Evolutionary conservation across 225 moss, liverwort and hornwort species (phyloP).

Genomic region (Thuidium tamariscinum): DNA sequence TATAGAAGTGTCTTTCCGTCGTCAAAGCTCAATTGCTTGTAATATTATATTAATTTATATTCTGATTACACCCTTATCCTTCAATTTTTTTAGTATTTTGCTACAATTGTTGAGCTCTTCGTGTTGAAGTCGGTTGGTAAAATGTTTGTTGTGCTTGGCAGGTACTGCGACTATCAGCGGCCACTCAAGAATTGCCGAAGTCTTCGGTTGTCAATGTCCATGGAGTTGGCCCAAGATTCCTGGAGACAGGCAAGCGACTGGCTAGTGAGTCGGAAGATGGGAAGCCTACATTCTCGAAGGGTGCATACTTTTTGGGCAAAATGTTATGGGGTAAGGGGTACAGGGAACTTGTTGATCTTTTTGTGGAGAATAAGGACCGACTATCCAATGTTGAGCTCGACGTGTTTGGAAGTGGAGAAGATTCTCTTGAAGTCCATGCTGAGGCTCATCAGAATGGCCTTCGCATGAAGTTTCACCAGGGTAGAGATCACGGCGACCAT

Average conservation of each 20-base stretch:
- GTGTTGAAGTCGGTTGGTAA: not conserved
- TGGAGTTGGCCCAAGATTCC: constrained; percentile 87
- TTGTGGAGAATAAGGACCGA: constrained; percentile 65
- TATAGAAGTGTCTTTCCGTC: not conserved
- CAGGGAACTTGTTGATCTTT: constrained; percentile 87
- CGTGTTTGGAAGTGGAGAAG: constrained; percentile 90
- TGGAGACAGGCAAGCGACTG: constrained; percentile 71
- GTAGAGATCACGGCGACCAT: constrained; percentile 89
- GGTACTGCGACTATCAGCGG: constrained; percentile 91
- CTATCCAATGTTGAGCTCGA: constrained; percentile 64
- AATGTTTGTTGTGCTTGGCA: constrained; percentile 11
- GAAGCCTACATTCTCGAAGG: constrained; percentile 63
- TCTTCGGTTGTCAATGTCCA: constrained; percentile 86
- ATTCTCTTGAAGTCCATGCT: constrained; percentile 77
- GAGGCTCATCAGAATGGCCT: constrained; percentile 66
- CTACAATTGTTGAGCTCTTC: not conserved
- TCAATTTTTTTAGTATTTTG: not conserved
- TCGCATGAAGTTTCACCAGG: constrained; percentile 66
- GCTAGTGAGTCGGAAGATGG: constrained; percentile 46
- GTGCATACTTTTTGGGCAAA: constrained; percentile 92
- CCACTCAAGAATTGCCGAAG: constrained; percentile 84
- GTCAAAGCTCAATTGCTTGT: not conserved
- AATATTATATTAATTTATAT: not conserved
- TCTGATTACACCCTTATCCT: not conserved
- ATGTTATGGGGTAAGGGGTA: constrained; percentile 99